Conservation (phyloP, 352 stramenopile species). For the Thraustotheca clavata region DNA sequence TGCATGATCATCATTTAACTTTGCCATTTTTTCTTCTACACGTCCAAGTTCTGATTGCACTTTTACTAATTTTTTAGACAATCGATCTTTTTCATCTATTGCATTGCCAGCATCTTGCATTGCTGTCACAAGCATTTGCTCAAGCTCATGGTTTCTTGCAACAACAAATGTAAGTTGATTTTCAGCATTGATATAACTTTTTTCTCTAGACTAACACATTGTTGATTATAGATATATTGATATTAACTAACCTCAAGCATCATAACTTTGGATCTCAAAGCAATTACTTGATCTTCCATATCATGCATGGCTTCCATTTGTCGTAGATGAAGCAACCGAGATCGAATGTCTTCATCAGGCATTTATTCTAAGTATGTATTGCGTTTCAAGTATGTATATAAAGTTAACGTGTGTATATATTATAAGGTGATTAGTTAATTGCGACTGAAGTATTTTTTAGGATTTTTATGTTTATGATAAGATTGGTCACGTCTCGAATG, state of each 20-base stretch:
- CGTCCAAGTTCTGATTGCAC: background rate
- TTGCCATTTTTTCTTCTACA: too few species aligned
- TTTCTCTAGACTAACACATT: background rate
- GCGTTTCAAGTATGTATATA: too few species aligned
- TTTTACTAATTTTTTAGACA: background rate
- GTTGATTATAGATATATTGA: too few species aligned
- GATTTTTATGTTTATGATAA: constrained; percentile 20
- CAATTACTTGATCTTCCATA: constrained; percentile 3
- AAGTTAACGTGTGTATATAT: too few species aligned
- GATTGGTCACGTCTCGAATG: constrained; percentile 8
- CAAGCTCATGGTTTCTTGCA: constrained; percentile 14
- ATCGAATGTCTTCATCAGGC: background rate
- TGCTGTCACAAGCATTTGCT: constrained; percentile 9
- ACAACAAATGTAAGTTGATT: constrained; percentile 9
- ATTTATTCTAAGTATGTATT: too few species aligned
- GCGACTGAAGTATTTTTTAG: constrained; percentile 4
- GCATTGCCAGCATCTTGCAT: background rate
- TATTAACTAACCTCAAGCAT: constrained; percentile 12
- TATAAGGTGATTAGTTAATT: constrained; percentile 14
- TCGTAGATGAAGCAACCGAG: background rate
- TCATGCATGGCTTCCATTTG: constrained; percentile 13
- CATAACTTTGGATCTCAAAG: background rate
- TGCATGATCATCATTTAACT: too few species aligned
- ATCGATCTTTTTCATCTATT: background rate
- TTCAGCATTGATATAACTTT: background rate